Evolutionary conservation across 2,329 filamentous ascomycete species (phyloP).

Genomic region (Verticillium klebahnii): DNA sequence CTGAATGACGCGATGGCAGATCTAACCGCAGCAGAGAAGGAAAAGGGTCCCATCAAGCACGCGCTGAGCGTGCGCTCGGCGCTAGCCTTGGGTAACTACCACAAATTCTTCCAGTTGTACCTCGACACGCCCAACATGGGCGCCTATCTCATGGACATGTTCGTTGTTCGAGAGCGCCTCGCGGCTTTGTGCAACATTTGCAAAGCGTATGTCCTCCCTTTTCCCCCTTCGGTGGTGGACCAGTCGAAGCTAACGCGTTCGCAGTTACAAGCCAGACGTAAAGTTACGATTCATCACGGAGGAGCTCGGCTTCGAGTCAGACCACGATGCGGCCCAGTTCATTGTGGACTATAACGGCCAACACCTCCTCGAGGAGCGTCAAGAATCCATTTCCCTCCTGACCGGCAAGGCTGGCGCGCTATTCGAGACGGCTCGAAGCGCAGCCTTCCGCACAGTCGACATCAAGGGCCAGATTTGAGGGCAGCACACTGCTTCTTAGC

Average conservation of each 20-base stretch:
- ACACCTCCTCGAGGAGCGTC: conserved; percentile 70
- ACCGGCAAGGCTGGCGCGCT: conserved; percentile 66
- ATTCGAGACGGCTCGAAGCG: conserved; percentile 69
- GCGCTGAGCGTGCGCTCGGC: conserved; percentile 88
- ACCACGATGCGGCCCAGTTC: conserved; percentile 86
- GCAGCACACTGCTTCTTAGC: not conserved
- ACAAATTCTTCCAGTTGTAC: conserved; percentile 96
- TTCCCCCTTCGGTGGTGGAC: not conserved
- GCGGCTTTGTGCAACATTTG: conserved; percentile 87
- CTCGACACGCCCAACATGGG: conserved; percentile 95
- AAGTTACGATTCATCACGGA: conserved; percentile 89
- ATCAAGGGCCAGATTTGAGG: conserved; percentile 93
- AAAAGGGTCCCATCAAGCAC: conserved; percentile 79
- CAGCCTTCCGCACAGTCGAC: conserved; percentile 83
- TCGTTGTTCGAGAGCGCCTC: conserved; percentile 88
- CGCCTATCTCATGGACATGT: conserved; percentile 98
- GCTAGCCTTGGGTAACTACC: conserved; percentile 90
- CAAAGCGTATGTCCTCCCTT: conserved; percentile 71
- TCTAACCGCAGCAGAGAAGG: conserved; percentile 97
- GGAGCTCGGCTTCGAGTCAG: conserved; percentile 92
- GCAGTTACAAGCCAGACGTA: conserved; percentile 87
- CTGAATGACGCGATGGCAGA: conserved; percentile 98
- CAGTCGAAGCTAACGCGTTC: conserved; percentile 36
- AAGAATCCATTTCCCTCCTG: conserved; percentile 68
- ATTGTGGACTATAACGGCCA: conserved; percentile 76